Evolutionary conservation across 352 stramenopile species (phyloP), one percentile per base, ranked within the genome.

Genomic region (Phytophthora crassamura): DNA sequence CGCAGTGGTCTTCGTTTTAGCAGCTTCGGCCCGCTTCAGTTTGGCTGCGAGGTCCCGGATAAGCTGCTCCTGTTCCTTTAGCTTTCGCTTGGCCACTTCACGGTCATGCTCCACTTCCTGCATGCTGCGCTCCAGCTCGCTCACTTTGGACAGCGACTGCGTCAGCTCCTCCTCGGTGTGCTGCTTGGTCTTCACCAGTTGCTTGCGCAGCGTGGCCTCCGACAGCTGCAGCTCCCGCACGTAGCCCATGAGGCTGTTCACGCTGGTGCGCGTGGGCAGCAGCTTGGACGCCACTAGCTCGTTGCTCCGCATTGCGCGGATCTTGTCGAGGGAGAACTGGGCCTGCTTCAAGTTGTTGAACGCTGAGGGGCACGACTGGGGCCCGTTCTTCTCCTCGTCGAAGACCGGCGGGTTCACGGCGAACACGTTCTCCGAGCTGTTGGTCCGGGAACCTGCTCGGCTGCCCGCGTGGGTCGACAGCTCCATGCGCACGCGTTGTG

Each of bases 161-260:
- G 75, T 67, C 6, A 87, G 50, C 49, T 94, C 80, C 2, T 86
- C 68, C 25, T 87, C 76, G 10, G 75, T 79, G 39, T 84, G 64
- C 58, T 87, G 75, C 16, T 78, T 80, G 5, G 66, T 79, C 32
- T 76, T 78, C 10, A 85, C 76, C 7, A 94, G 56, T 20, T 94
- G 81, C 15, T 78, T 72, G 9, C 84, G 84, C 39, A 91, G 38
- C 48, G 59, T 84, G 15, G 82, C 75, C 53, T 91, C 84, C 3
- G 86, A 94, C 16, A 76, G 52, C 36, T 94, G 76, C 34, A 94
- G 59, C 51, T 94, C 86, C 0, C 76, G 80, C 41, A 94, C 84
- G 52, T 93, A 93, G 11, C 78, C 84, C 64, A 94, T 89, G 10
- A 94, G 52, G 39, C 74, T 88, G 46, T 90, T 83, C 41, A 94